Base-by-base conservation (phyloP, 306 rosid genomes). In the Clitoria ternatea region DNA sequence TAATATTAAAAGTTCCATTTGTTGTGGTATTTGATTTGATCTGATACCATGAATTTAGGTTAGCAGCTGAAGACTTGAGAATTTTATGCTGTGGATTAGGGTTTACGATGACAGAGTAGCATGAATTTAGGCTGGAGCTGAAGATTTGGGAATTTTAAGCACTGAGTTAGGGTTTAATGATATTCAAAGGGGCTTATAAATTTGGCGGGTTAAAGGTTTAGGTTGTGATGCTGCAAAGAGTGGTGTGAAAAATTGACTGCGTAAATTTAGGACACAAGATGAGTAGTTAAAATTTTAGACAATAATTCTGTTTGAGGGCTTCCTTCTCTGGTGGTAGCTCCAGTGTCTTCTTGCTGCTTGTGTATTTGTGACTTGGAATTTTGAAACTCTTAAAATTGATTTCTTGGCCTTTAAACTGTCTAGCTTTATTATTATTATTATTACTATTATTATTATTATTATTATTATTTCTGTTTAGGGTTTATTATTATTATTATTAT, bases 341-440 rank as follows among this genome's bases (percentile, higher is more conserved):
- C n/a, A n/a, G n/a, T 75, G 54, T 65, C 50, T 24, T 65, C 61
- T 75, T 32, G 36, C 45, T 70, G 43, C 48, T 13, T 80, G 45
- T 70, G 14, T 61, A 56, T 65, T 30, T 61, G 7, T 29, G 20
- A 60, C 54, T 70, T 65, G 56, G 22, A 47, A 66, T 50, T 60
- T 59, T 50, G 39, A 60, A 44, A 10, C 2, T 61, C 29, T 61
- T 61, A 39, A 70, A 48, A 56, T 65, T 66, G 27, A 57, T 50
- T 57, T 76, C 32, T 49, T 55, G 49, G 59, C 49, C 56, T 50
- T 76, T 53, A 9, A 59, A 63, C 24, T 49, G 37, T 69, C 30
- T 23, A 32, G 9, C 48, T 66, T 40, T 73, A 54, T 54, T 50
- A 24, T 72, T 59, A 24, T 76, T 33, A 24, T 72, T 59, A 24